Base-by-base conservation (phyloP, 352 stramenopile genomes). In the Globisporangium middletonii region DNA sequence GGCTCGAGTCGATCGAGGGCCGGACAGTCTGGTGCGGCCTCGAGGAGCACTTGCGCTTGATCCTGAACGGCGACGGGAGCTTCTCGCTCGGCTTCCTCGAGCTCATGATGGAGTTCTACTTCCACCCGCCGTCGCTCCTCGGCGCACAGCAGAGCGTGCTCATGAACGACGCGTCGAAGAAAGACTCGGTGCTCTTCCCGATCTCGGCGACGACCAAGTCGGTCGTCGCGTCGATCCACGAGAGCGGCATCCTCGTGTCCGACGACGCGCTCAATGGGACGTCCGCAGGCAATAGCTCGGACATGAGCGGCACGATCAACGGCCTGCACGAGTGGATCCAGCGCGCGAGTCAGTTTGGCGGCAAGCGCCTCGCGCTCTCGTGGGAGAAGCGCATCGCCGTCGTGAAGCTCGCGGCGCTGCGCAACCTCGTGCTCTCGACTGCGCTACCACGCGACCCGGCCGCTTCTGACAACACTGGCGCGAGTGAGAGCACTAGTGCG, bases 41-140 rank as follows among this genome's bases (percentile, higher is more conserved):
- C 2, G 83, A 93, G 60, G 83, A 93, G 30, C 72, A 91, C 53
- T 57, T 93, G 26, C 77, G 79, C 18, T 62, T 79, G 50, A 75
- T 89, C 19, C 33, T 89, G n/a, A 88, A 87, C 47, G 78, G 78
- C n/a, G 74, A 92, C 53, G 69, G 78, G 27, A 88, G 60, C 49
- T 88, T 88, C 38, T 88, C 79, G 2, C 60, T 73, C 23, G 79
- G 79, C 0, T 90, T 92, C 45, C 52, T 89, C 16, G 80, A 92
- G 59, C 73, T 92, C 26, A 91, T 92, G 81, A 88, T 91, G 71
- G 82, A 92, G 57, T 88, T 90, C 54, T 89, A 89, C 61, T 89
- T 89, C 44, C 78, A 94, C 51, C 80, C 79, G 19, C 60, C 56
- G 3, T 85, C 68, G 44, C 57, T 79, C 0, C 59, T 86, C 6